These are phyloP conservation scores for Hortaea sp. DNA, from an alignment of 2,329 filamentous ascomycete species.

Conservation along the genomic window DNA sequence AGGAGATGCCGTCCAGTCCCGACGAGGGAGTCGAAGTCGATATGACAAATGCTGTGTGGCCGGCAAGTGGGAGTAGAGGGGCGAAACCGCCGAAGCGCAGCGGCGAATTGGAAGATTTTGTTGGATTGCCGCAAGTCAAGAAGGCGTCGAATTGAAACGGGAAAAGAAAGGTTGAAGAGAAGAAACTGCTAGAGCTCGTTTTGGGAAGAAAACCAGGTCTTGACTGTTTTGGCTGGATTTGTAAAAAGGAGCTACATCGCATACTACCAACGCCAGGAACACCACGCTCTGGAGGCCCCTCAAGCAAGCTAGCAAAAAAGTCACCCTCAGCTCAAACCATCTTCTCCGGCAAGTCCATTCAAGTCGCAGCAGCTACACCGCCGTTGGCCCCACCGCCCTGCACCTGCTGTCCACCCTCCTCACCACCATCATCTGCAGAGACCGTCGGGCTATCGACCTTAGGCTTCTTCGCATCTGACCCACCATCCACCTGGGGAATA, in stretches of 20 bases:
- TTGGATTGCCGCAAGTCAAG: conserved; percentile 10
- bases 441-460: conserved; percentile 10
- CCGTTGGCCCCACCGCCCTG: background rate
- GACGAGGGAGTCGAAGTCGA: background rate
- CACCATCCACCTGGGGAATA: conserved; percentile 20
- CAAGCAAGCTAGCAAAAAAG: no score
- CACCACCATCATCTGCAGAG: background rate
- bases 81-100: conserved; percentile 11
- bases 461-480: conserved; percentile 31
- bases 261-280: background rate
- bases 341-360: no score
- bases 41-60: conserved; percentile 1
- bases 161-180: no score
- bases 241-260: no score
- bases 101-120: conserved; percentile 31
- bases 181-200: no score
- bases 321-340: no score
- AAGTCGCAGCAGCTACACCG: background rate
- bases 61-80: conserved; percentile 5
- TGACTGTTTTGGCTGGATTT: no score
- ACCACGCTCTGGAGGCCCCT: background rate
- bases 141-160: background rate
- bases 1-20: background rate
- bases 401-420: background rate
- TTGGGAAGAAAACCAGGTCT: no score